Evolutionary conservation across 495 filamentous ascomycete species (phyloP).

Genomic region (Xylaria venustula): DNA sequence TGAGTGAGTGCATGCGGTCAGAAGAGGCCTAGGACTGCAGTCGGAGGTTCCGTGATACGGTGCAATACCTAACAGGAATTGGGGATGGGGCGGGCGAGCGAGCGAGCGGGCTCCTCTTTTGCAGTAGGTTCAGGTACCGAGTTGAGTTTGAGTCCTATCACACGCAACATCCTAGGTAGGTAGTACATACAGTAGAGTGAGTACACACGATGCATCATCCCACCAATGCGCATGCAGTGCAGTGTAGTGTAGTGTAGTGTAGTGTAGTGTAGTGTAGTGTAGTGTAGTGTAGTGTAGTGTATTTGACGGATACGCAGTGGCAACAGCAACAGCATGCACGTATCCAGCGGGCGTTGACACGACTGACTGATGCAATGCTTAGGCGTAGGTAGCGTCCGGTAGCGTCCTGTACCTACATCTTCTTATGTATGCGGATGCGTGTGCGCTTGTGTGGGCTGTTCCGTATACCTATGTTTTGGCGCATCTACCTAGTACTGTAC

Average conservation of each 20-base stretch:
- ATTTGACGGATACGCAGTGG: no score
- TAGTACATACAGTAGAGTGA: no score
- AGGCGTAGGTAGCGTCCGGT: not conserved
- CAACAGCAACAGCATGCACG: not conserved
- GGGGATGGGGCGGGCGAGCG: no score
- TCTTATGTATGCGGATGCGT: no score
- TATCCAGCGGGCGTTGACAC: not conserved
- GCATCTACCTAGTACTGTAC: not conserved
- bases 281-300: not conserved
- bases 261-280: no score
- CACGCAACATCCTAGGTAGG: no score
- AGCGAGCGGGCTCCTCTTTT: no score
- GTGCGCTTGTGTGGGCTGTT: not conserved
- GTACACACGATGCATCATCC: no score
- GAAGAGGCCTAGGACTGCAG: not conserved
- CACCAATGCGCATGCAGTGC: no score
- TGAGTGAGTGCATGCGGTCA: no score
- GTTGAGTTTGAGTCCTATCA: not conserved
- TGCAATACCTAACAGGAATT: not conserved
- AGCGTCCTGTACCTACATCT: not conserved
- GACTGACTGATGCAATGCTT: not conserved
- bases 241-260: no score
- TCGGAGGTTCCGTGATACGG: constrained; percentile 12
- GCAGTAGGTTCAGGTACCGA: no score
- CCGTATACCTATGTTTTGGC: not conserved